A percentile compares a stretch with the other conserved stretches of the same genome.
Evolutionary conservation across 2,329 filamentous ascomycete genomes (phyloP).

Genomic region (Trichoderma koningiopsis): DNA sequence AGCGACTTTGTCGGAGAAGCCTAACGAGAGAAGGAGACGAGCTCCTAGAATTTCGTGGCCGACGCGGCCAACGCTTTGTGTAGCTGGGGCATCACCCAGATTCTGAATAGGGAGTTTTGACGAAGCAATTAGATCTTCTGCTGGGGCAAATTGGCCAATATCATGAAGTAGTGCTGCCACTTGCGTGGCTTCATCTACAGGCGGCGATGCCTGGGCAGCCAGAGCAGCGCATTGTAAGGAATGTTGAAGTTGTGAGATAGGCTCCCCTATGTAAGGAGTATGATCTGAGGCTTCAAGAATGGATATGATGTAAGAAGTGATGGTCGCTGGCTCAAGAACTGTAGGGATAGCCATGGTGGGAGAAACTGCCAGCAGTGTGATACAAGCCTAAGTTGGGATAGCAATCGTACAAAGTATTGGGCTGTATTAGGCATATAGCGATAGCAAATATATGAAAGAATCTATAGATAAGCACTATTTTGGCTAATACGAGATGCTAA

Average conservation of each 20-base stretch:
- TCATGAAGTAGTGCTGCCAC: constrained; percentile 5
- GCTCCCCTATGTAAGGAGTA: constrained; percentile 6
- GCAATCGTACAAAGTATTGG: not conserved
- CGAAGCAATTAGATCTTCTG: constrained; percentile 6
- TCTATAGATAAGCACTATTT: constrained; percentile 1
- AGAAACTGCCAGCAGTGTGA: too few species aligned
- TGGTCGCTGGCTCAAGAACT: not conserved
- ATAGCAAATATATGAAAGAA: not conserved
- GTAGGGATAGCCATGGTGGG: not conserved
- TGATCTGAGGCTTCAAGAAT: not conserved
- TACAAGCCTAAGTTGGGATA: not conserved
- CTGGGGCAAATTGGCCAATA: constrained; percentile 2
- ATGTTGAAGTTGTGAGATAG: constrained; percentile 14
- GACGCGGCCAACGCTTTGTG: constrained; percentile 5
- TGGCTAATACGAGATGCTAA: not conserved
- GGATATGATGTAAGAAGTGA: constrained; percentile 6
- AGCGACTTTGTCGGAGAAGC: constrained; percentile 1
- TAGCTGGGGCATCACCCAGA: not conserved
- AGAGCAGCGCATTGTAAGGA: constrained; percentile 5
- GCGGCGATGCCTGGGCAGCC: not conserved
- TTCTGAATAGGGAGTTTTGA: constrained; percentile 5
- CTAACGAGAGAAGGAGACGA: not conserved
- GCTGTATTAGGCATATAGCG: not conserved
- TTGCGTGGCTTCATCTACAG: constrained; percentile 3
- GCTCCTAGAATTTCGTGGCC: constrained; percentile 5